These are phyloP conservation scores for Epichloe festucae DNA, from an alignment of 2,329 filamentous ascomycete species.

Conservation along the genomic window DNA sequence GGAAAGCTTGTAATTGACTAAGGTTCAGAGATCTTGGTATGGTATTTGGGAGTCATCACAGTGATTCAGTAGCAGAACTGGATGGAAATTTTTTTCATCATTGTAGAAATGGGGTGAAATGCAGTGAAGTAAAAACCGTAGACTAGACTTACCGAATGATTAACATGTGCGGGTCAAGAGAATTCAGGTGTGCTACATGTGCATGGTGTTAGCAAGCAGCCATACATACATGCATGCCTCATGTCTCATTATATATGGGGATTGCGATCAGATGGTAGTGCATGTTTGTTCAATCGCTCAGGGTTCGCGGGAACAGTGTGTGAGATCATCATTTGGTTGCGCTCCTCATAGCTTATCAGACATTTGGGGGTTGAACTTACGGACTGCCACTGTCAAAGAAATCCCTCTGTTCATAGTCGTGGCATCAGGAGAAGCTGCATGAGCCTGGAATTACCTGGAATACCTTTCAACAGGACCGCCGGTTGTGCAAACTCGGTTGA, in stretches of 20 bases:
- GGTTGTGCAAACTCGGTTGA: no score
- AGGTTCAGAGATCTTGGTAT: constrained; percentile 47
- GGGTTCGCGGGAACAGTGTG: constrained; percentile 46
- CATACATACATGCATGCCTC: neutral
- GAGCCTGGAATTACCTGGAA: neutral
- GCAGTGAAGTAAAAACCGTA: neutral
- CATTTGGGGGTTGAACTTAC: neutral
- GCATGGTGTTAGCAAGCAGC: neutral
- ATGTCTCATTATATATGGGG: neutral
- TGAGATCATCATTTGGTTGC: constrained; percentile 36
- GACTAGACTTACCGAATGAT: neutral
- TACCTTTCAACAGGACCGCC: no score
- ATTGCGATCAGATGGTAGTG: constrained; percentile 56
- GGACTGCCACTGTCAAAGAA: neutral
- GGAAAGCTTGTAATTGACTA: neutral
- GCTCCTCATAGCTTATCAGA: neutral
- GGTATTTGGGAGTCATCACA: constrained; percentile 55
- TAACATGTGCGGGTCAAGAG: neutral
- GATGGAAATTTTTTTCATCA: constrained; percentile 53
- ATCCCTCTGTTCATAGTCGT: neutral
- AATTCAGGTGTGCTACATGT: neutral
- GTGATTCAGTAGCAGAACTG: constrained; percentile 66
- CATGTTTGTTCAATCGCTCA: constrained; percentile 56
- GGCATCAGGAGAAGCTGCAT: neutral
- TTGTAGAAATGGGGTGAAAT: constrained; percentile 12